A percentile compares a stretch with the other conserved stretches of the same genome.
Evolutionary conservation across 441 rosid genomes (phyloP).

Genomic region (Gossypium schwendimanii): DNA sequence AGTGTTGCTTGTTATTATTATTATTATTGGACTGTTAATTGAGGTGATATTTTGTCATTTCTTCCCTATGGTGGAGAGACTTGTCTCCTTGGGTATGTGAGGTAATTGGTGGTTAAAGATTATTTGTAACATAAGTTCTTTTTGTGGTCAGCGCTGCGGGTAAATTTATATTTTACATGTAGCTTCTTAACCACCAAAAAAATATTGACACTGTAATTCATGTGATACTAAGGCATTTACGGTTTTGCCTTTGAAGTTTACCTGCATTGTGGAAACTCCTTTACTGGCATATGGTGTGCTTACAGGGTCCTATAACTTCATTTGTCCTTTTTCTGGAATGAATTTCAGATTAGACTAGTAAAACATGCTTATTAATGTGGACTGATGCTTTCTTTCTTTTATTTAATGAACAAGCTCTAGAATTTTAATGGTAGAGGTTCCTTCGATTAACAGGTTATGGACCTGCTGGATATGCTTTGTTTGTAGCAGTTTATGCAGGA

Average conservation of each 20-base stretch:
- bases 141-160: neutral
- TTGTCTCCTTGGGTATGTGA: neutral
- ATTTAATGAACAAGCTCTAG: neutral
- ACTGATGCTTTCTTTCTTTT: neutral
- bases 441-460: conserved; percentile 61
- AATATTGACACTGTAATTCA: neutral
- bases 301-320: neutral
- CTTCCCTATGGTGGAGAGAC: neutral
- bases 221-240: neutral
- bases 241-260: neutral
- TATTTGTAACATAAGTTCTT: neutral
- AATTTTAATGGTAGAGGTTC: conserved; percentile 11
- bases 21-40: neutral
- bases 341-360: neutral
- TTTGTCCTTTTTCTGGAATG: neutral
- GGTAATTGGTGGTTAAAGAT: neutral
- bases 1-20: neutral
- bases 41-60: neutral
- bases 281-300: neutral
- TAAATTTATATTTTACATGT: neutral
- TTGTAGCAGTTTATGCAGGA: conserved; percentile 86
- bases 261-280: neutral
- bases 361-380: neutral
- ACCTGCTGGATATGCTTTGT: conserved; percentile 84
- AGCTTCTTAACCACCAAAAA: neutral